Conservation (phyloP, 169 alveolate genomes). For the Neospora caninum region DNA sequence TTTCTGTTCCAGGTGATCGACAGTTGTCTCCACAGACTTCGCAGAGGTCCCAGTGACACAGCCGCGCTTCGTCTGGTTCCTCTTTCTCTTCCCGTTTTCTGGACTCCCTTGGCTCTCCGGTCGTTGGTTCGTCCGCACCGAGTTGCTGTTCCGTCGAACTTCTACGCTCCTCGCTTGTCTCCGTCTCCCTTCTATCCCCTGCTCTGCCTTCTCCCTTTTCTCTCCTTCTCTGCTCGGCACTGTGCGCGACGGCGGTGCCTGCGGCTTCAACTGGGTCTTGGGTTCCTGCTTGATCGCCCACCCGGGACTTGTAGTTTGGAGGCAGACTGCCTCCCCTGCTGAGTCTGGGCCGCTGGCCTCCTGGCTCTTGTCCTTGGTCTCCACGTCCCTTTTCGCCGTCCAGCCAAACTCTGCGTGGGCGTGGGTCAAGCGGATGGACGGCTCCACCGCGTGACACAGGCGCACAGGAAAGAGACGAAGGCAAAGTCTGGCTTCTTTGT, state of each 20-base stretch:
- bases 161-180: not conserved
- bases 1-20: not conserved
- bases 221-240: too few species aligned
- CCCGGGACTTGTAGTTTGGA: not conserved
- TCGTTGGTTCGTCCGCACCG: not conserved
- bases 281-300: not conserved
- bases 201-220: not conserved
- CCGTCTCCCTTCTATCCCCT: not conserved
- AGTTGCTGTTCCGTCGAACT: not conserved
- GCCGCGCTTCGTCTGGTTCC: not conserved
- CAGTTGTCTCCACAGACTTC: not conserved
- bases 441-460: not conserved
- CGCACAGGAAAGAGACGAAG: not conserved
- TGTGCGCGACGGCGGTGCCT: not conserved
- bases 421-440: too few species aligned
- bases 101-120: not conserved
- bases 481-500: not conserved
- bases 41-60: not conserved
- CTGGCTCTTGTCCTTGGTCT: not conserved
- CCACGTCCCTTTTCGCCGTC: not conserved
- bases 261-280: not conserved
- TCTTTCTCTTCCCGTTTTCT: not conserved
- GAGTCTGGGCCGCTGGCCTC: not conserved
- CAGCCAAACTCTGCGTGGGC: too few species aligned
- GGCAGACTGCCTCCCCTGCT: not conserved